phyloP scores from a whole-genome alignment of 129 eudicot species.

The Chrysanthemum makinoi region DNA sequence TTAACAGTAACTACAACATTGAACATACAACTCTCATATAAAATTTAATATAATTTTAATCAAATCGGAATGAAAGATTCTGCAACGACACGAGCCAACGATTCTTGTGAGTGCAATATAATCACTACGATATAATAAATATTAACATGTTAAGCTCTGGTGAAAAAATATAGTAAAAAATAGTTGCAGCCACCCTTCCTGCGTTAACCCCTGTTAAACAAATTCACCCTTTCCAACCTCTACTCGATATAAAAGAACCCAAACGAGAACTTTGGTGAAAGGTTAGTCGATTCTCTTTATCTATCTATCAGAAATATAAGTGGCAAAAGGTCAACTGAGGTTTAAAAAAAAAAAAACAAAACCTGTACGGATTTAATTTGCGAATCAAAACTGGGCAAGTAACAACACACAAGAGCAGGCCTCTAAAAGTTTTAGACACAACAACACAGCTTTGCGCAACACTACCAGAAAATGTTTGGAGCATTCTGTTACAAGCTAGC shows the following conservation, averaged over 20 bases:
- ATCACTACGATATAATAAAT: too few species aligned
- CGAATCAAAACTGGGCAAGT: background rate
- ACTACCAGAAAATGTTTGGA: slow-evolving; percentile 9
- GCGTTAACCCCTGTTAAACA: too few species aligned
- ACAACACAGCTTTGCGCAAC: slow-evolving; percentile 1
- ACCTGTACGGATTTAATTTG: background rate
- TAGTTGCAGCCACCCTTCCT: too few species aligned
- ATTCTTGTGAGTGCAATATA: too few species aligned
- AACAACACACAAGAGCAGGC: slow-evolving; percentile 2
- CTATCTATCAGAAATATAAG: background rate
- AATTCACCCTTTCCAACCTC: background rate
- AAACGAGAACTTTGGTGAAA: background rate
- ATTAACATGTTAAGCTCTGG: too few species aligned
- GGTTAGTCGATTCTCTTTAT: background rate
- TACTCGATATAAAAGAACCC: background rate
- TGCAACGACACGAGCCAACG: too few species aligned
- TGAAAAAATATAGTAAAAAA: too few species aligned
- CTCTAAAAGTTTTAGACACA: background rate
- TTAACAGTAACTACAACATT: too few species aligned
- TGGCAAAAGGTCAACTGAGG: background rate
- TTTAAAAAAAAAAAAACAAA: background rate
- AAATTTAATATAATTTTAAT: too few species aligned
- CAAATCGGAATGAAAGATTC: too few species aligned
- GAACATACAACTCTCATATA: too few species aligned
- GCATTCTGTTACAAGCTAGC: slow-evolving; percentile 20